phyloP scores from a whole-genome alignment of 805 yeast genomes.

The Ogataea angusta region DNA sequence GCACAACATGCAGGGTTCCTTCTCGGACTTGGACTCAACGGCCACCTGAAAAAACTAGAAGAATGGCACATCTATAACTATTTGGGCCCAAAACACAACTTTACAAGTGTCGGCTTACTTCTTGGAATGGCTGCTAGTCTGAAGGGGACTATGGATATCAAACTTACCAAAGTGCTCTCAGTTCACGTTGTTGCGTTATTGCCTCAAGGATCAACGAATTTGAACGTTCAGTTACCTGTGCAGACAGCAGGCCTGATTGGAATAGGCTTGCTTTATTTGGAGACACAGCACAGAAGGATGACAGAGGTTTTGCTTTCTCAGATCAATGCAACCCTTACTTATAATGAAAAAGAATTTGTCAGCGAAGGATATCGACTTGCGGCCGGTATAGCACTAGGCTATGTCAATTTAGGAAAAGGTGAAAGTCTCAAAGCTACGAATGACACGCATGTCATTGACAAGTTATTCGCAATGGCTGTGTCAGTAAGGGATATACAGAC shows the following conservation, averaged over 20 bases:
- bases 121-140: conserved; percentile 92
- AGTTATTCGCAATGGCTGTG: conserved; percentile 53
- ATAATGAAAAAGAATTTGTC: conserved; percentile 54
- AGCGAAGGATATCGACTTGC: conserved; percentile 82
- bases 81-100: conserved; percentile 81
- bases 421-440: conserved; percentile 45
- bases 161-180: conserved; percentile 83
- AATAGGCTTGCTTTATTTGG: conserved; percentile 77
- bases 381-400: conserved; percentile 86
- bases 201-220: conserved; percentile 87
- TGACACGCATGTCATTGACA: conserved; percentile 63
- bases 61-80: conserved; percentile 97
- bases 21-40: conserved; percentile 88
- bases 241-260: conserved; percentile 93
- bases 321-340: conserved; percentile 49
- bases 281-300: conserved; percentile 80
- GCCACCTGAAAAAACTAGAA: conserved; percentile 76
- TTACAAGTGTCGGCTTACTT: conserved; percentile 80
- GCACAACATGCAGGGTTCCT: conserved; percentile 94
- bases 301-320: conserved; percentile 75
- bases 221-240: conserved; percentile 77
- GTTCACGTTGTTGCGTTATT: conserved; percentile 90
- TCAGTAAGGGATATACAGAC: conserved; percentile 63
- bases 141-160: conserved; percentile 77
- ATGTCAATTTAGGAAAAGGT: conserved; percentile 77